phyloP scores from a whole-genome alignment of 768 basidiomycete genomes.

The Gymnopilus junonius region DNA sequence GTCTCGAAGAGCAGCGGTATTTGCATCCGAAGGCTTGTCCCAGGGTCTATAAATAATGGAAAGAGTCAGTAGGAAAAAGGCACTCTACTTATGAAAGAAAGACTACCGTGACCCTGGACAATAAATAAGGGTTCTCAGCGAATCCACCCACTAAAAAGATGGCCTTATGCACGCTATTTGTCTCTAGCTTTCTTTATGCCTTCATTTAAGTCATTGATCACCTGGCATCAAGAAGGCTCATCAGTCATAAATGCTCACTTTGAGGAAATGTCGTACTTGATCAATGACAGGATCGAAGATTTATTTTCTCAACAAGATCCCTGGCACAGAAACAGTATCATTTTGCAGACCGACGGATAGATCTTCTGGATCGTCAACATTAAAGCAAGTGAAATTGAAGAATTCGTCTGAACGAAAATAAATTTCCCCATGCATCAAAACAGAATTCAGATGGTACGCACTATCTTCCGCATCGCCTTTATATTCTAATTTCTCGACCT shows the following conservation, averaged over 20 bases:
- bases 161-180: neutral
- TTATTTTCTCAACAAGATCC: neutral
- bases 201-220: neutral
- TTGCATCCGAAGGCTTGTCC: neutral
- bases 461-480: neutral
- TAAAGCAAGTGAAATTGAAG: constrained; percentile 2
- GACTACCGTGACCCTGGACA: neutral
- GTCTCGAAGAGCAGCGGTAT: neutral
- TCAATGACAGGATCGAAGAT: constrained; percentile 1
- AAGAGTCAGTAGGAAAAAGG: too few species aligned
- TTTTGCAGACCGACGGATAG: neutral
- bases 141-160: neutral
- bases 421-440: too few species aligned
- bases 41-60: too few species aligned
- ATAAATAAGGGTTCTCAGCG: neutral
- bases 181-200: neutral
- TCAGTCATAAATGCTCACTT: too few species aligned
- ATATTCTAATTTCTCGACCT: neutral
- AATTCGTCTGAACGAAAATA: neutral
- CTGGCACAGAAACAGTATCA: neutral
- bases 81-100: too few species aligned
- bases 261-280: neutral
- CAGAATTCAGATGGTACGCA: neutral
- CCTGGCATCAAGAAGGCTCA: too few species aligned
- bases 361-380: neutral